Conservation (phyloP, 176 grass and related monocot genomes). For the Bolboschoenus planiculmis region DNA sequence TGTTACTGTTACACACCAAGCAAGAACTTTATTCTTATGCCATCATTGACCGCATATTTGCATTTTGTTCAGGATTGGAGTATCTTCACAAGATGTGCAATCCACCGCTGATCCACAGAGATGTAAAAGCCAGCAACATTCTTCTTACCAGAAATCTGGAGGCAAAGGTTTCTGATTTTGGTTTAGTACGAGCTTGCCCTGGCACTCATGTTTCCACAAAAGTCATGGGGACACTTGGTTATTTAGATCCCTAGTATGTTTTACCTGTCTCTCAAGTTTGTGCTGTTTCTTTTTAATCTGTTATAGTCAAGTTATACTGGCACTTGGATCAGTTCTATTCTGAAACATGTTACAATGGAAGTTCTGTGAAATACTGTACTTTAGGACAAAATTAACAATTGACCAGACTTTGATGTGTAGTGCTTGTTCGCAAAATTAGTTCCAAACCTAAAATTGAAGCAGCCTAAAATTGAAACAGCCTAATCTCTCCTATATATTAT, state of each 20-base stretch:
- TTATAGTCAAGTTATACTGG: not conserved
- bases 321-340: not conserved
- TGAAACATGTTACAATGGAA: not conserved
- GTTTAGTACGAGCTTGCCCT: not conserved
- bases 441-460: not conserved
- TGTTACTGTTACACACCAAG: not conserved
- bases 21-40: not conserved
- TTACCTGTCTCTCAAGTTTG: not conserved
- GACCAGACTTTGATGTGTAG: not conserved
- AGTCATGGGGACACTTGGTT: conserved; percentile 35
- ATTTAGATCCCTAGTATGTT: conserved; percentile 49
- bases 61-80: conserved; percentile 5
- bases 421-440: not conserved
- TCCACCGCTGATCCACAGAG: conserved; percentile 28
- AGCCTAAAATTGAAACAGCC: not conserved
- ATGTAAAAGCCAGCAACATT: conserved; percentile 30
- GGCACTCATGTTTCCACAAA: conserved; percentile 19
- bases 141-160: conserved; percentile 10
- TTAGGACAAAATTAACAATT: not conserved
- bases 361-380: not conserved
- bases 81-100: conserved; percentile 31
- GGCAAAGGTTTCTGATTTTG: conserved; percentile 33
- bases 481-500: not conserved
- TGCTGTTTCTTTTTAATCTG: not conserved
- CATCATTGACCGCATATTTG: not conserved